A percentile compares a stretch with the other conserved stretches of the same genome.
Evolutionary conservation across 2,329 filamentous ascomycete genomes (phyloP).

Genomic region (Pestalotiopsis sp.): DNA sequence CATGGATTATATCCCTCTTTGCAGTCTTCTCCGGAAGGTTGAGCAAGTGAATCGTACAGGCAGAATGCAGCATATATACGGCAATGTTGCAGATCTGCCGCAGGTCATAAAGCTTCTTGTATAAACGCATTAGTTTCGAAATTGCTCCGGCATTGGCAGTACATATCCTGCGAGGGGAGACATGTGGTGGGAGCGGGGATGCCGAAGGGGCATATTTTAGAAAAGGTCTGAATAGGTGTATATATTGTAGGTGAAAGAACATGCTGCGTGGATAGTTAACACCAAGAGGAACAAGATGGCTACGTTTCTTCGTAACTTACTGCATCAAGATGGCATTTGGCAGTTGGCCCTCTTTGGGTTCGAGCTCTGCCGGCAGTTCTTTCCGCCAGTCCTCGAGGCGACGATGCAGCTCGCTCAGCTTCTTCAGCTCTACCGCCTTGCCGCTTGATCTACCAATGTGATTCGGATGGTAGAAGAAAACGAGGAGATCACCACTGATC

Average conservation of each 20-base stretch:
- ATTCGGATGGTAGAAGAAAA: conserved; percentile 87
- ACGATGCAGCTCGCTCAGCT: conserved; percentile 87
- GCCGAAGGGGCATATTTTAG: conserved; percentile 82
- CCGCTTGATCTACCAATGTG: conserved; percentile 65
- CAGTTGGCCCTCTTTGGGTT: conserved; percentile 85
- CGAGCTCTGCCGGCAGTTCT: conserved; percentile 81
- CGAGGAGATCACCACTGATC: conserved; percentile 88
- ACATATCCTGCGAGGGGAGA: conserved; percentile 89
- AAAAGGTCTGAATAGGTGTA: conserved; percentile 94
- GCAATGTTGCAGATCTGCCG: conserved; percentile 96
- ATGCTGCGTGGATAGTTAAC: conserved; percentile 62
- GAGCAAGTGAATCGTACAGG: conserved; percentile 91
- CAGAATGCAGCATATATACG: conserved; percentile 93
- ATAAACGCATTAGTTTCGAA: conserved; percentile 91
- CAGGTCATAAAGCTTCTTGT: conserved; percentile 88
- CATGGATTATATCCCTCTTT: conserved; percentile 85
- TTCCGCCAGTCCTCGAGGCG: conserved; percentile 88
- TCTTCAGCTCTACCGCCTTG: conserved; percentile 86
- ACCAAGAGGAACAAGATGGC: background rate
- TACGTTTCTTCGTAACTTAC: conserved; percentile 57
- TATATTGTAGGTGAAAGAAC: conserved; percentile 96
- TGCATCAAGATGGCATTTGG: conserved; percentile 81
- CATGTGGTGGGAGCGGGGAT: conserved; percentile 82
- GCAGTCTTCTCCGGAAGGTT: conserved; percentile 93
- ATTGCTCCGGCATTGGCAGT: conserved; percentile 87